Percentiles rank a stretch among this genome's conserved stretches.
These are phyloP conservation scores for Phylloporus scabripes DNA, from an alignment of 768 basidiomycete species.

Conservation along the genomic window DNA sequence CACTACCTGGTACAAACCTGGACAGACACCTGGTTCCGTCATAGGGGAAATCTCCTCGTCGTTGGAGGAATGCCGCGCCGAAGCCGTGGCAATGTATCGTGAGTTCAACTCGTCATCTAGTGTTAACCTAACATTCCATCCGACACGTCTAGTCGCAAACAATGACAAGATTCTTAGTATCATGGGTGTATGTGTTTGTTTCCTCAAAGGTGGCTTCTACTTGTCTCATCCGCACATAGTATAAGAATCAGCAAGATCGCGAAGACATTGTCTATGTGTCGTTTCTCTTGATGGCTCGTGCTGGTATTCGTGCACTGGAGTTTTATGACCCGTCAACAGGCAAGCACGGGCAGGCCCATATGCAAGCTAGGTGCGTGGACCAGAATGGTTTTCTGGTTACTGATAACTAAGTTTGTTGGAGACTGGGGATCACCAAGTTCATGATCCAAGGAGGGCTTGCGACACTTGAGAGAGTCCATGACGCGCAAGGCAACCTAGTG, in stretches of 20 bases:
- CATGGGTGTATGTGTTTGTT: slow-evolving; percentile 55
- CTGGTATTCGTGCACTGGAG: slow-evolving; percentile 72
- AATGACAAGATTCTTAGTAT: slow-evolving; percentile 73
- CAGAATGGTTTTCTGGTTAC: background rate
- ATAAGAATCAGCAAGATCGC: slow-evolving; percentile 58
- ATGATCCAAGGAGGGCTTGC: slow-evolving; percentile 69
- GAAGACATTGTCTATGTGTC: slow-evolving; percentile 79
- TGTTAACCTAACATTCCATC: background rate
- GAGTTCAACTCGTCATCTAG: slow-evolving; percentile 23
- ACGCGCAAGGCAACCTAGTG: slow-evolving; percentile 50
- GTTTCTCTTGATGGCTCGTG: slow-evolving; percentile 83
- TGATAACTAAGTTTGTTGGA: slow-evolving; percentile 22
- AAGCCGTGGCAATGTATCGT: slow-evolving; percentile 81
- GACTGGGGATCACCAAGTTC: slow-evolving; percentile 79
- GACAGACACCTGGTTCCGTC: slow-evolving; percentile 77
- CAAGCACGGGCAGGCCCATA: slow-evolving; percentile 87
- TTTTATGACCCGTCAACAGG: slow-evolving; percentile 75
- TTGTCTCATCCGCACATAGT: slow-evolving; percentile 37
- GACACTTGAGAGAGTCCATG: slow-evolving; percentile 61
- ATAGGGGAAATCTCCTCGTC: slow-evolving; percentile 86
- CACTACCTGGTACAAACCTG: slow-evolving; percentile 82
- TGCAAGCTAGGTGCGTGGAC: slow-evolving; percentile 71
- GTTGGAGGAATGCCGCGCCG: slow-evolving; percentile 91
- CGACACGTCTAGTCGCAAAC: slow-evolving; percentile 49
- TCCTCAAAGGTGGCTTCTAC: background rate